These are phyloP conservation scores for Scutellaria barbata DNA, from an alignment of 257 asterid genomes.

Conservation along the genomic window DNA sequence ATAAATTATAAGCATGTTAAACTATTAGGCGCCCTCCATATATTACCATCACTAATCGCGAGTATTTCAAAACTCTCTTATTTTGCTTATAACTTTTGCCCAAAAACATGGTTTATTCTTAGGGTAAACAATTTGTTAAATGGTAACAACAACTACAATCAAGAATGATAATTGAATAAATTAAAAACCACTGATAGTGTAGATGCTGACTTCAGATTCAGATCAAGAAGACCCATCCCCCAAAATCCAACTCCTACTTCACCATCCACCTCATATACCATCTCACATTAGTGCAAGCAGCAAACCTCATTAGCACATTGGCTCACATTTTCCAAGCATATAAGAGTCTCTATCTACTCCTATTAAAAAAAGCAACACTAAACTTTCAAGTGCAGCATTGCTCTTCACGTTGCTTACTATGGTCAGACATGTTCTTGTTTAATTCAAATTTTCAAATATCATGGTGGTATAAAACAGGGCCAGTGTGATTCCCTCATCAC, in stretches of 20 bases:
- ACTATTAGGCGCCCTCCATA: constrained; percentile 23
- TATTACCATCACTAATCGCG: not conserved
- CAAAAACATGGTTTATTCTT: not conserved
- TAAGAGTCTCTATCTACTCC: not conserved
- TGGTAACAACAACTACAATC: constrained; percentile 1
- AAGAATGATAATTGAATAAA: not conserved
- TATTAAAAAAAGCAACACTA: too few species aligned
- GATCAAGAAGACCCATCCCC: constrained; percentile 10
- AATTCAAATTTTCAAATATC: not conserved
- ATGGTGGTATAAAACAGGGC: not conserved
- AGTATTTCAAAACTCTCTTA: constrained; percentile 1
- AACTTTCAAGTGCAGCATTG: not conserved
- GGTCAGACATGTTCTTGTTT: not conserved
- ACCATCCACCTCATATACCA: not conserved
- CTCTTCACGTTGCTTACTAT: not conserved
- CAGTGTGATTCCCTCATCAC: too few species aligned
- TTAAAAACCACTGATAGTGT: not conserved
- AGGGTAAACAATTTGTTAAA: not conserved
- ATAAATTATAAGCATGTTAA: not conserved
- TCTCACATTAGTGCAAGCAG: not conserved
- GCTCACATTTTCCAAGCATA: not conserved
- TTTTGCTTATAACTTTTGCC: not conserved
- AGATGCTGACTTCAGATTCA: constrained; percentile 15
- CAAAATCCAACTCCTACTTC: not conserved
- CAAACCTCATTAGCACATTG: not conserved